phyloP scores from a whole-genome alignment of 805 yeast species.

The Suhomyces canberraensis region DNA sequence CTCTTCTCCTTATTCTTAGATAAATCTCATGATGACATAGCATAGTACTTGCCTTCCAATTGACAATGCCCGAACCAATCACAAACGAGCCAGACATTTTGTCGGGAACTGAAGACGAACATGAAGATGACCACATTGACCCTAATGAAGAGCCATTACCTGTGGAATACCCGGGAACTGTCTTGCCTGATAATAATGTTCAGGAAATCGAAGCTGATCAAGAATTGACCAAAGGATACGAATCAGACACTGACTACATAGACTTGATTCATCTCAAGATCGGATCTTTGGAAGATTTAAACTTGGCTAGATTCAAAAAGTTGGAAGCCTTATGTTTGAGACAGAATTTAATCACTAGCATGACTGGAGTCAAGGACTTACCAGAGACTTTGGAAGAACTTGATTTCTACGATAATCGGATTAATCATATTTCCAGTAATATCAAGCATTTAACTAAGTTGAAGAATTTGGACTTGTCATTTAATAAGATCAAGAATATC shows the following conservation, averaged over 20 bases:
- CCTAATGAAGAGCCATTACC: constrained; percentile 32
- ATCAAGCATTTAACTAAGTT: constrained; percentile 57
- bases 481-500: constrained; percentile 83
- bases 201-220: constrained; percentile 66
- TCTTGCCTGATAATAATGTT: constrained; percentile 42
- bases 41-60: no score
- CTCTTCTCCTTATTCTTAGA: no score
- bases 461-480: constrained; percentile 72
- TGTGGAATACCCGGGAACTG: constrained; percentile 42
- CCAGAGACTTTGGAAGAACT: constrained; percentile 70
- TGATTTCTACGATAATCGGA: constrained; percentile 89
- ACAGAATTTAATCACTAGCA: constrained; percentile 76
- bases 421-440: constrained; percentile 77
- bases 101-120: constrained; percentile 24
- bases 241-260: constrained; percentile 55
- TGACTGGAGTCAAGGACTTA: constrained; percentile 53
- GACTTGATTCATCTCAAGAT: constrained; percentile 73
- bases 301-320: constrained; percentile 52
- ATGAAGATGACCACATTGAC: constrained; percentile 19
- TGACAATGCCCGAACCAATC: background rate
- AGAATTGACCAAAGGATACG: constrained; percentile 56
- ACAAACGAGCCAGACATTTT: constrained; percentile 1
- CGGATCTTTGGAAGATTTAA: constrained; percentile 56
- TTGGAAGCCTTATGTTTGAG: constrained; percentile 68
- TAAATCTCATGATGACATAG: no score